A percentile compares a stretch with the other conserved stretches of the same genome.
phyloP scores from a whole-genome alignment of 345 rosid genomes.

The Sisymbrium irio region DNA sequence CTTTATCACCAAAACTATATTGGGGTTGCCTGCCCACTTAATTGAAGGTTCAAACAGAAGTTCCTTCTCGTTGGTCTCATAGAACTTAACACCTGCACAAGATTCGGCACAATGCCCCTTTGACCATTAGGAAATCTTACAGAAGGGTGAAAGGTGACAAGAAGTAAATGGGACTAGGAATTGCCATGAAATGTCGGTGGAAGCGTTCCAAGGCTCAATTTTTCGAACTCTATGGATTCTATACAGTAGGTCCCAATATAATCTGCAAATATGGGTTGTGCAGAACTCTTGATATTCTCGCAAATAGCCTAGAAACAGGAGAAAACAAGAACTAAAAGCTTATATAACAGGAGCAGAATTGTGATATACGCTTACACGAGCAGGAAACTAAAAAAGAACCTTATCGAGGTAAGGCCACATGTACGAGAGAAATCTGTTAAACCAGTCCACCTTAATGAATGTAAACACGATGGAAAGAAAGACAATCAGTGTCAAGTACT shows the following conservation, averaged over 20 bases:
- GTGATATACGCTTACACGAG: background rate
- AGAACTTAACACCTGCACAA: conserved; percentile 57
- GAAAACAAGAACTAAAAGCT: conserved; percentile 3
- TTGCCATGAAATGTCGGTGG: conserved; percentile 67
- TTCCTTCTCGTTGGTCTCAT: conserved; percentile 70
- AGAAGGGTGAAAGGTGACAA: background rate
- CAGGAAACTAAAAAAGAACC: conserved; percentile 35
- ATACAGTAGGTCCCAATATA: conserved; percentile 51
- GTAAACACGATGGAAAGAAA: background rate
- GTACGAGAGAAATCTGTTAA: conserved; percentile 57
- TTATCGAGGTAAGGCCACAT: conserved; percentile 83
- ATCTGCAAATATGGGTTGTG: conserved; percentile 58
- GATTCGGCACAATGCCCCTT: background rate
- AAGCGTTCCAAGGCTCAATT: conserved; percentile 58
- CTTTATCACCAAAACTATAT: conserved; percentile 59
- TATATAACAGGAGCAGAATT: background rate
- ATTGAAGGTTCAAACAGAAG: conserved; percentile 67
- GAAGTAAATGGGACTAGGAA: background rate
- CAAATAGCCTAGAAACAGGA: conserved; percentile 52
- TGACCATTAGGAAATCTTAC: background rate
- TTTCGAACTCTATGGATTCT: conserved; percentile 52
- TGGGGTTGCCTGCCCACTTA: conserved; percentile 82
- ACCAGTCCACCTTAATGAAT: conserved; percentile 61
- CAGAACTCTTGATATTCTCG: conserved; percentile 41
- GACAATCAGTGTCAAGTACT: background rate